Conservation (phyloP, 2,329 filamentous ascomycete species). For the Aspergillus chevalieri region DNA sequence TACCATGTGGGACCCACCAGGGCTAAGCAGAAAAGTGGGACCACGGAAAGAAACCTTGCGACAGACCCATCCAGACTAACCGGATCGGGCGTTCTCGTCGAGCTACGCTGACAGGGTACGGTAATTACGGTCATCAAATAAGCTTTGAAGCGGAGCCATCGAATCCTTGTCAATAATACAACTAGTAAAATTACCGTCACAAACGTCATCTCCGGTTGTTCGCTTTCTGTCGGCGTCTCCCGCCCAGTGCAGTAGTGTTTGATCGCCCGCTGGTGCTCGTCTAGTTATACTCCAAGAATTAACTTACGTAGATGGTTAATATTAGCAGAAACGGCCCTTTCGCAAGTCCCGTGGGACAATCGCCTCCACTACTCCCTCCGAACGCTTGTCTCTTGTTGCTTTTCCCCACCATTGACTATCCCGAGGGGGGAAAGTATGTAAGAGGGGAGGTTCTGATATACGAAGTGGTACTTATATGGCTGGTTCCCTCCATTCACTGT, state of each 20-base stretch:
- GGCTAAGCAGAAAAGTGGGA: too few species aligned
- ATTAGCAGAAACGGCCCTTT: not conserved
- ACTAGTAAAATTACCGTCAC: not conserved
- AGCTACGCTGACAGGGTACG: not conserved
- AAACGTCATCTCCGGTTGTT: not conserved
- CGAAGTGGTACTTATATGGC: not conserved
- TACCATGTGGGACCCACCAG: too few species aligned
- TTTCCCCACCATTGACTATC: not conserved
- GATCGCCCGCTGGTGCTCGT: not conserved
- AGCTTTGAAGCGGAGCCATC: conserved; percentile 19
- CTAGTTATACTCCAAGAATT: not conserved
- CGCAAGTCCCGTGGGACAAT: not conserved
- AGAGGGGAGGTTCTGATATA: too few species aligned
- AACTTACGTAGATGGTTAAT: not conserved
- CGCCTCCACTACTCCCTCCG: not conserved
- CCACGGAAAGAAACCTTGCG: not conserved
- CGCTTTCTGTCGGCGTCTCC: conserved; percentile 3
- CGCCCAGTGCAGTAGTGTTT: not conserved
- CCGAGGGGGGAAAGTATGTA: too few species aligned
- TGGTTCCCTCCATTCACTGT: not conserved
- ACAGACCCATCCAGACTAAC: not conserved
- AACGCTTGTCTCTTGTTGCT: not conserved
- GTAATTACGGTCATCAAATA: conserved; percentile 15
- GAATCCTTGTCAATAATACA: conserved; percentile 7
- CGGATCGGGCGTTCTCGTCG: not conserved